These are phyloP conservation scores for Apodospora peruviana DNA, from an alignment of 495 filamentous ascomycete genomes.

Conservation along the genomic window DNA sequence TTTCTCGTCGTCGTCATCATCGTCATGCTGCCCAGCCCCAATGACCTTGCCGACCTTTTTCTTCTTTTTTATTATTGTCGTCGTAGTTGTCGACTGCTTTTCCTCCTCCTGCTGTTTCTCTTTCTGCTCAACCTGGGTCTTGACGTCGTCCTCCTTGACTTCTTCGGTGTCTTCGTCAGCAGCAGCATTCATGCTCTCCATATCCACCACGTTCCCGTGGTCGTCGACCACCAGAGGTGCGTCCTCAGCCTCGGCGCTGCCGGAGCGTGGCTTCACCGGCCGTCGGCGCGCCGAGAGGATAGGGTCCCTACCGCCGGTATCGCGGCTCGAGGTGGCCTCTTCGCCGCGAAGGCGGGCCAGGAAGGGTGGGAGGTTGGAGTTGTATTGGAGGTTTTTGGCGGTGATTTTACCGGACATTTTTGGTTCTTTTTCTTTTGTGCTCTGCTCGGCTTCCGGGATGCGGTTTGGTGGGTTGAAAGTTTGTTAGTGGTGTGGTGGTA, in stretches of 20 bases:
- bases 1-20: slow-evolving; percentile 10
- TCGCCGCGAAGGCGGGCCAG: slow-evolving; percentile 46
- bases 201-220: slow-evolving; percentile 35
- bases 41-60: slow-evolving; percentile 44
- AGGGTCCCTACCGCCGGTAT: slow-evolving; percentile 31
- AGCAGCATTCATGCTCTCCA: slow-evolving; percentile 14
- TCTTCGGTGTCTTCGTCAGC: slow-evolving; percentile 1
- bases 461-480: no score
- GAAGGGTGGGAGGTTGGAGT: slow-evolving; percentile 45
- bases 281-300: slow-evolving; percentile 37
- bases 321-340: slow-evolving; percentile 12
- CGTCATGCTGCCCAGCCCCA: slow-evolving; percentile 20
- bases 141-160: background rate
- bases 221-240: slow-evolving; percentile 43
- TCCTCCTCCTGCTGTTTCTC: slow-evolving; percentile 15
- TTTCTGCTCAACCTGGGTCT: background rate
- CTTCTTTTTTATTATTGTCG: slow-evolving; percentile 38
- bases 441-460: no score
- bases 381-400: slow-evolving; percentile 50
- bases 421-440: no score
- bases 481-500: no score
- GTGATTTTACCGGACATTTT: slow-evolving; percentile 44
- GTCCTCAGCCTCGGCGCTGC: slow-evolving; percentile 46
- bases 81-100: slow-evolving; percentile 20
- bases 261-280: slow-evolving; percentile 30